Percentiles rank a stretch among this genome's conserved stretches.
These are phyloP conservation scores for Phaeosphaeria sp. DNA, from an alignment of 2,329 filamentous ascomycete species.

Conservation along the genomic window DNA sequence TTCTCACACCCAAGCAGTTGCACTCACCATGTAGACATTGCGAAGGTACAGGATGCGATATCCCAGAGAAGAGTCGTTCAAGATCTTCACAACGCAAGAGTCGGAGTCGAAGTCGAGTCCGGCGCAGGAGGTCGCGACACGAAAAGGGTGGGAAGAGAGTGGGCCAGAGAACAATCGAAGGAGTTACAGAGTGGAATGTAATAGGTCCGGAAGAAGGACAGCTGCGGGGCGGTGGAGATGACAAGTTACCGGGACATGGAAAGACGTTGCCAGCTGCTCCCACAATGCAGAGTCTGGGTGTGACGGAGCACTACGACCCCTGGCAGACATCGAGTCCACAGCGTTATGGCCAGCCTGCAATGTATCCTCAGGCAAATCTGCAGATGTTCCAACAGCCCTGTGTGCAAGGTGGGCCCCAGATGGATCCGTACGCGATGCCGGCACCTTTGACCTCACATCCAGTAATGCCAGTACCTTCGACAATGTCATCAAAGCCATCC, in stretches of 20 bases:
- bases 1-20: not conserved
- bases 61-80: slow-evolving; percentile 1
- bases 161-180: not conserved
- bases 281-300: not conserved
- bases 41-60: slow-evolving; percentile 5
- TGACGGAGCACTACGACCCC: slow-evolving; percentile 1
- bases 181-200: not conserved
- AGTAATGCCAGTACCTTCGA: not conserved
- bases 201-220: not conserved
- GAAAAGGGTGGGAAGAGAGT: not conserved
- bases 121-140: not conserved
- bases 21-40: slow-evolving; percentile 4
- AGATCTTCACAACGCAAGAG: not conserved
- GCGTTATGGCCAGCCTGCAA: not conserved
- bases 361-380: not conserved
- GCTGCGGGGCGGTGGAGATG: not conserved
- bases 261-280: not conserved
- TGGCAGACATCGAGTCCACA: slow-evolving; percentile 1
- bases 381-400: not conserved
- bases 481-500: slow-evolving; percentile 4
- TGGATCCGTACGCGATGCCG: not conserved
- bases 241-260: not conserved
- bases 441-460: not conserved
- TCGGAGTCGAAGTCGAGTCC: not conserved
- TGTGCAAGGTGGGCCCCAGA: not conserved